Evolutionary conservation across 208 protist species (phyloP).

Genomic region (Acanthamoeba royreba): DNA sequence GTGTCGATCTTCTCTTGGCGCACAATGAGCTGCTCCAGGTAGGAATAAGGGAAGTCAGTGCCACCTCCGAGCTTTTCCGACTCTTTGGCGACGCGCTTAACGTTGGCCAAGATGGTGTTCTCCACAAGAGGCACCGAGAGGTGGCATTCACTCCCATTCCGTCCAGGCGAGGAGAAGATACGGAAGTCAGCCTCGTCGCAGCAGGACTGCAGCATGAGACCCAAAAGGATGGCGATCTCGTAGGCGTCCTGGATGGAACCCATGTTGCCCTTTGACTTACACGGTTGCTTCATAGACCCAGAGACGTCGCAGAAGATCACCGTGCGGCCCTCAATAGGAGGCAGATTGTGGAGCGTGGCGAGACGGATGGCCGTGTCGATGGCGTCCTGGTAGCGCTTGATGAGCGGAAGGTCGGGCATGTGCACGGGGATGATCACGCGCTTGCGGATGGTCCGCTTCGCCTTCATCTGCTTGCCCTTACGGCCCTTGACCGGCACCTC

Average conservation of each 20-base stretch:
- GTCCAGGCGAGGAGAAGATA: slow-evolving; percentile 36
- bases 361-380: slow-evolving; percentile 83
- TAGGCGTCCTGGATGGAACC: slow-evolving; percentile 72
- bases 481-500: neutral
- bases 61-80: neutral
- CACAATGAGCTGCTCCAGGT: slow-evolving; percentile 35
- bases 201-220: slow-evolving; percentile 85
- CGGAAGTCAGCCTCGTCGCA: slow-evolving; percentile 82
- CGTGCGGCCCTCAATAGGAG: slow-evolving; percentile 85
- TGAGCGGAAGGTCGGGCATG: slow-evolving; percentile 48
- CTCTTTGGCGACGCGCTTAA: neutral
- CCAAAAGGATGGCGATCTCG: slow-evolving; percentile 83
- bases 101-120: slow-evolving; percentile 63
- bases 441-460: neutral
- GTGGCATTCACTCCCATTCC: neutral
- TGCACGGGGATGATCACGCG: slow-evolving; percentile 36
- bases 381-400: slow-evolving; percentile 75
- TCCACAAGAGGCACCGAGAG: neutral
- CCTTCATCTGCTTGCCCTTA: neutral
- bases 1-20: slow-evolving; percentile 48
- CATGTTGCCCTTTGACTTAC: neutral
- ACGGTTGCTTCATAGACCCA: slow-evolving; percentile 49
- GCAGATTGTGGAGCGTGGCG: slow-evolving; percentile 86
- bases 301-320: slow-evolving; percentile 84
- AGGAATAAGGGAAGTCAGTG: slow-evolving; percentile 43